Evolutionary conservation across 169 alveolate species (phyloP).

Genomic region (Cryptosporidium ubiquitum): DNA sequence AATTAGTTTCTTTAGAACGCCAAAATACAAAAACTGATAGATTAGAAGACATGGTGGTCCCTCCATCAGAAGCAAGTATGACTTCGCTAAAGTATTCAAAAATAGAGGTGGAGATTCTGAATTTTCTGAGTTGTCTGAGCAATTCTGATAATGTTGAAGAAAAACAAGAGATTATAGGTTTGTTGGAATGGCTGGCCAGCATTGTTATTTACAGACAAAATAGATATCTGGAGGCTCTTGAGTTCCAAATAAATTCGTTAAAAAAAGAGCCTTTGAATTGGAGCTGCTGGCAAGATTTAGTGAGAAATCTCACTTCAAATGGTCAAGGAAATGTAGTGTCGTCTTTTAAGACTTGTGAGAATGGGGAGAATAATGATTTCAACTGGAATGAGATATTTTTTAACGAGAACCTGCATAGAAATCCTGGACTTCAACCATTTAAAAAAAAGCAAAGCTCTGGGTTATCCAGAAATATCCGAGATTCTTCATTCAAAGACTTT

Average conservation of each 20-base stretch:
- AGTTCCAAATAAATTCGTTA: conserved; percentile 34
- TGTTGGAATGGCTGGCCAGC: conserved; percentile 58
- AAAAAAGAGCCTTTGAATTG: conserved; percentile 61
- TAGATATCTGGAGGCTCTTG: conserved; percentile 58
- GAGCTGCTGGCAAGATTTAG: conserved; percentile 72
- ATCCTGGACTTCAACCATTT: conserved; percentile 47
- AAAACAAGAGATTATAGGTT: neutral
- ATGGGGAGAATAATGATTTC: neutral
- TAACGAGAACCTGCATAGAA: conserved; percentile 21
- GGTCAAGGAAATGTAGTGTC: neutral
- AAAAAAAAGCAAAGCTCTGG: conserved; percentile 7
- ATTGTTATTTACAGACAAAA: conserved; percentile 37
- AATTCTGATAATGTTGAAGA: neutral
- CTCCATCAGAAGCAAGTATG: conserved; percentile 44
- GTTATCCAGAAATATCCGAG: conserved; percentile 1
- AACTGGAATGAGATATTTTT: neutral
- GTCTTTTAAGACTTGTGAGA: neutral
- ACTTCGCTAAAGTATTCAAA: conserved; percentile 1
- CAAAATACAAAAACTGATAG: conserved; percentile 10
- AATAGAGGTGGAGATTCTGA: conserved; percentile 29
- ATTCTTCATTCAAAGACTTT: conserved; percentile 40
- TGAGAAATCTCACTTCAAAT: conserved; percentile 23
- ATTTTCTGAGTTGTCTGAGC: conserved; percentile 4
- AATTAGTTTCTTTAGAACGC: conserved; percentile 49
- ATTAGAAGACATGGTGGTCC: conserved; percentile 30